Conservation (phyloP, 2,329 filamentous ascomycete species). For the Chaetomium sp. region DNA sequence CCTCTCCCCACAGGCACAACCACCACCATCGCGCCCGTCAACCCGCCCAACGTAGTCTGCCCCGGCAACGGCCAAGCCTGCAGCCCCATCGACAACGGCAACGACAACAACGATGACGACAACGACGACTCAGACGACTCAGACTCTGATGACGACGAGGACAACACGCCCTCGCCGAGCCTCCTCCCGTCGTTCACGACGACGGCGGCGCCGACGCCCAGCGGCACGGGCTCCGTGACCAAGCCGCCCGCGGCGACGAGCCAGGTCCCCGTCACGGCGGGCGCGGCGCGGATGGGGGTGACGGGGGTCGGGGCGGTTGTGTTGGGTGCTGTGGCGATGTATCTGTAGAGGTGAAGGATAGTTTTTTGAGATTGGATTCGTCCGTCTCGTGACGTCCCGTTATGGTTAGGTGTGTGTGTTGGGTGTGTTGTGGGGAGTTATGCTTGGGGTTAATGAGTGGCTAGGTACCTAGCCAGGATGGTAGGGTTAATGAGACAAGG, state of each 20-base stretch:
- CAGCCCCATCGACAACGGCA: not conserved
- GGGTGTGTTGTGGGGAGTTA: not conserved
- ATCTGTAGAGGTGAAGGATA: not conserved
- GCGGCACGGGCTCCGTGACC: not conserved
- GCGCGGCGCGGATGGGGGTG: not conserved
- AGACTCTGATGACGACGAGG: no score
- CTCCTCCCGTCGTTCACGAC: not conserved
- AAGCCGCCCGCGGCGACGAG: not conserved
- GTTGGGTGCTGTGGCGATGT: not conserved
- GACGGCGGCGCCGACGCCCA: not conserved
- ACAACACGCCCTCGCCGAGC: not conserved
- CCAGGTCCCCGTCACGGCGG: not conserved
- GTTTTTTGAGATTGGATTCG: not conserved
- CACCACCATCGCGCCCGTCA: slow-evolving; percentile 8
- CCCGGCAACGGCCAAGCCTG: slow-evolving; percentile 7
- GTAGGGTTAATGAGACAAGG: not conserved
- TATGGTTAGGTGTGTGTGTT: no score
- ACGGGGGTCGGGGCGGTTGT: not conserved
- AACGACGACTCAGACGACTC: no score
- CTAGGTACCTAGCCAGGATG: not conserved
- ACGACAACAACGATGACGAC: not conserved
- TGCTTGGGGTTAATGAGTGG: not conserved
- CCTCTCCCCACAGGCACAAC: not conserved
- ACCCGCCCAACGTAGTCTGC: slow-evolving; percentile 9
- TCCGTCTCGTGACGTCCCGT: no score